Evolutionary conservation across 2,329 filamentous ascomycete species (phyloP), one percentile per base, ranked within the genome.

Genomic region (Nigrograna mackinnonii): DNA sequence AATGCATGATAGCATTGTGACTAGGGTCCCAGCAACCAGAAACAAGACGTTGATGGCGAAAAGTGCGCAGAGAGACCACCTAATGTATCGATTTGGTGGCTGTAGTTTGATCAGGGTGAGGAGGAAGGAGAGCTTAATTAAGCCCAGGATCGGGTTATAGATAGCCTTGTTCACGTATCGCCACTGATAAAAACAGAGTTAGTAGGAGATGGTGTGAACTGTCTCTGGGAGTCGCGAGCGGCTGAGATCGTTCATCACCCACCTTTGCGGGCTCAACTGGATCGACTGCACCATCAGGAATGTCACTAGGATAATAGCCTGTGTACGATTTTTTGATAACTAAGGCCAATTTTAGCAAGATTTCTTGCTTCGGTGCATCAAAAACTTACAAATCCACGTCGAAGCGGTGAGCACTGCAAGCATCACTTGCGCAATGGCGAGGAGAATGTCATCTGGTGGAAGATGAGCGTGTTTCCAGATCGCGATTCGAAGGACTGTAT

Each of bases 81-180:
- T 52, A 17, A 55, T 57, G 37, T 40, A 46, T 14, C 11, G 43
- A 19, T 51, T 55, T 2, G 49, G 44, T 3, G 52, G 52, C 19
- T 42, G 47, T 4, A 55, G 44, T 28, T 57, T 55, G 26, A 52
- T 47, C 19, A 57, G 39, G 1, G 50, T 57, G 35, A 46, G 43
- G 12, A 57, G 18, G 38, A 57, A 55, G 2, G 52, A 55, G 3
- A 28, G 39, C 31, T 65, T 55, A 37, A 58, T 41, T 5, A 58
- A 44, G 5, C 45, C 48, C 9, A 58, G 43, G 16, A 55, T 54
- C 4, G 52, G 52, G 18, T 55, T 58, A 38, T 54, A 58, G 14
- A 54, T 46, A 19, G 52, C 30, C 4, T 44, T 41, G 26, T 49
- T 53, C 14, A 43, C 46, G 17, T 51, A 57, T 13, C 47, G 42